Base-by-base conservation (phyloP, 495 filamentous ascomycete genomes). In the Aspergillus steynii region DNA sequence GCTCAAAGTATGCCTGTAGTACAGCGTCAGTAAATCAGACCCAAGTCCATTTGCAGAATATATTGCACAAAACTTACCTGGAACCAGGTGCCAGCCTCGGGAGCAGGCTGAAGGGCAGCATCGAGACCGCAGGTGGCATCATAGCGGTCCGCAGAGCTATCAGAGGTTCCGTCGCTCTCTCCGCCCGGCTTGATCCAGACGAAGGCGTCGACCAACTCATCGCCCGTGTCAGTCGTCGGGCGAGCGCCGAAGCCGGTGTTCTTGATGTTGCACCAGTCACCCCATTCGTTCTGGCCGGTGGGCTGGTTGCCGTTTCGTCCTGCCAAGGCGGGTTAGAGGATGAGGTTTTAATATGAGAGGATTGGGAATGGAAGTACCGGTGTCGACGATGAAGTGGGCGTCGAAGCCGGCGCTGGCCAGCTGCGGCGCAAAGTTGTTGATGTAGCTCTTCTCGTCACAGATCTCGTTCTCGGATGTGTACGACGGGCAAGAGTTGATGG, bases 161-260 rank as follows among this genome's bases (percentile, higher is more conserved):
- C 79, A 56, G 81, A 85, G 54, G 90, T 93, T 64, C 90, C 90
- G 72, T 93, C 90, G 49, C 85, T 86, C 74, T 95, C 90, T 65
- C 90, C 90, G 67, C 90, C 90, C 56, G 89, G 90, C 85, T 92
- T 93, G 66, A 90, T 78, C 90, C 90, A 93, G 72, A 92, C 88
- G 76, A 93, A 91, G 50, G 90, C 87, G 72, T 93, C 89, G 55
- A 82, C 80, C 29, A 90, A 81, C 28, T 78, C 67, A 70, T 82
- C 67, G 57, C 85, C 86, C 7, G 89, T 90, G 61, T 82, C 68
- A 42, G 85, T 79, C 4, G 86, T 88, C 0, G 87, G 86, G 59
- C 86, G 87, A 50, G 82, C 79, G 73, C 90, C 90, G 71, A 93
- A 92, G 34, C 90, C 90, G 53, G 89, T 85, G 64, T 83, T 85